Percentiles rank a stretch among this genome's conserved stretches.
phyloP scores from a whole-genome alignment of 768 basidiomycete genomes.

The Naganishia vishniacii region DNA sequence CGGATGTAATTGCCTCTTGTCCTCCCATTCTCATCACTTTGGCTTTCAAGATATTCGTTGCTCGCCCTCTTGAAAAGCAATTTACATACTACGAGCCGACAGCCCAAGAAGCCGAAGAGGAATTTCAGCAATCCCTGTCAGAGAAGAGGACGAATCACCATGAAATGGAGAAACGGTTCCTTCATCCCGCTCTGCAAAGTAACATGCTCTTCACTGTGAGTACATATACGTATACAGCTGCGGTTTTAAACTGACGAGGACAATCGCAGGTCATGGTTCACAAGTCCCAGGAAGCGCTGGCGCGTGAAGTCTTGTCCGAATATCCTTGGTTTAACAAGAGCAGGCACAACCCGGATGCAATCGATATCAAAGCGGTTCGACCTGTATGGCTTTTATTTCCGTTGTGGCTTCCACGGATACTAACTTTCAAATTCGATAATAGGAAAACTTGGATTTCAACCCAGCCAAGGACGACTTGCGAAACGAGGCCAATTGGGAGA shows the following conservation, averaged over 20 bases:
- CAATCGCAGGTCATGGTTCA: conserved; percentile 48
- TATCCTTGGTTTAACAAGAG: conserved; percentile 46
- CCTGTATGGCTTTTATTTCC: conserved; percentile 33
- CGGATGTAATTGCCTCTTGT: conserved; percentile 67
- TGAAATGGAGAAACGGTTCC: conserved; percentile 87
- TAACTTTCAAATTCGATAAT: conserved; percentile 23
- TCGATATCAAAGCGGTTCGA: conserved; percentile 46
- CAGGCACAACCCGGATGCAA: conserved; percentile 30
- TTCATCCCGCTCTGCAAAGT: conserved; percentile 81
- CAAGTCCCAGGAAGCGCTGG: conserved; percentile 47
- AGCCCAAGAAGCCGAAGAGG: conserved; percentile 54
- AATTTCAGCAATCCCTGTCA: conserved; percentile 58
- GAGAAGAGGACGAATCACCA: conserved; percentile 72
- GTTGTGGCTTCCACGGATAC: conserved; percentile 27
- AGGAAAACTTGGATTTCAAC: conserved; percentile 50
- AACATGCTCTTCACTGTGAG: conserved; percentile 60
- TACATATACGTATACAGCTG: background rate
- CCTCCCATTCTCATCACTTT: conserved; percentile 76
- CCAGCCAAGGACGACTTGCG: conserved; percentile 39
- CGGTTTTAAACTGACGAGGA: background rate
- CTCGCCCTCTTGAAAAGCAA: conserved; percentile 59
- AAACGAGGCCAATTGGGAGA: conserved; percentile 76
- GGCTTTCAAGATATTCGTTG: conserved; percentile 78
- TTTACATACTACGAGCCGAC: conserved; percentile 84
- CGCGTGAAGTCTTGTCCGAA: conserved; percentile 45